Conservation (phyloP, 1,284 basidiomycete genomes). For the Ganoderma boninense region DNA sequence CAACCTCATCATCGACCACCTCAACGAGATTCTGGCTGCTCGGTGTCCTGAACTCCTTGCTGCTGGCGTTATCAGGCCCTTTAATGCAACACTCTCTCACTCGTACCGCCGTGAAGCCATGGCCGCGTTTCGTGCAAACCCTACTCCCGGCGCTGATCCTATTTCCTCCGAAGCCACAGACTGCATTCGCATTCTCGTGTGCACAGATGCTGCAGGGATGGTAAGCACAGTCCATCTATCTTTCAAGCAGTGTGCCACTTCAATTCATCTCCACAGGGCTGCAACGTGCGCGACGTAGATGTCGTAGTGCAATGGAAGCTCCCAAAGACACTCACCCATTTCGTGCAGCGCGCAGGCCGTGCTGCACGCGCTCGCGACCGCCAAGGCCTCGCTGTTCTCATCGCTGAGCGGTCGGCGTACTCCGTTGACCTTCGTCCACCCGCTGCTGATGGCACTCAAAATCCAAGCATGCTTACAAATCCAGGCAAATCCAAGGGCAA, state of each 20-base stretch:
- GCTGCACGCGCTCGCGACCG: not conserved
- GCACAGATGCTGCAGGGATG: conserved; percentile 43
- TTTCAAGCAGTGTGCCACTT: too few relatives aligned
- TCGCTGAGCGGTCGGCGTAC: not conserved
- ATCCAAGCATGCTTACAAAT: too few relatives aligned
- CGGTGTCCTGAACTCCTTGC: too few relatives aligned
- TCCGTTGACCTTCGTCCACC: not conserved
- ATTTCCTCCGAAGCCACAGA: not conserved
- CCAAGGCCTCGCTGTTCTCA: not conserved
- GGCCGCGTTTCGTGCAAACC: conserved; percentile 21
- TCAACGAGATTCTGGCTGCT: conserved; percentile 5
- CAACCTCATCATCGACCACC: conserved; percentile 34
- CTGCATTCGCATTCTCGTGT: conserved; percentile 32
- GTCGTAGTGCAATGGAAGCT: not conserved
- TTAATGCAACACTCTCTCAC: conserved; percentile 31
- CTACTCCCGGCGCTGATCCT: too few relatives aligned
- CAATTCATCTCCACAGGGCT: not conserved
- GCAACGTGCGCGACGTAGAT: not conserved
- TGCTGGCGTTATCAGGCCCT: conserved; percentile 27
- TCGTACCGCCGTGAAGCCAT: conserved; percentile 29
- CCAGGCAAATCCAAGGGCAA: too few relatives aligned
- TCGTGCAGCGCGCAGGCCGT: not conserved
- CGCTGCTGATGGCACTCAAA: too few relatives aligned
- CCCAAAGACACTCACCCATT: not conserved
- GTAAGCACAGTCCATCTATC: conserved; percentile 15